Conservation (phyloP, 2,329 filamentous ascomycete genomes). For the Magnaporthiopsis rhizophila region DNA sequence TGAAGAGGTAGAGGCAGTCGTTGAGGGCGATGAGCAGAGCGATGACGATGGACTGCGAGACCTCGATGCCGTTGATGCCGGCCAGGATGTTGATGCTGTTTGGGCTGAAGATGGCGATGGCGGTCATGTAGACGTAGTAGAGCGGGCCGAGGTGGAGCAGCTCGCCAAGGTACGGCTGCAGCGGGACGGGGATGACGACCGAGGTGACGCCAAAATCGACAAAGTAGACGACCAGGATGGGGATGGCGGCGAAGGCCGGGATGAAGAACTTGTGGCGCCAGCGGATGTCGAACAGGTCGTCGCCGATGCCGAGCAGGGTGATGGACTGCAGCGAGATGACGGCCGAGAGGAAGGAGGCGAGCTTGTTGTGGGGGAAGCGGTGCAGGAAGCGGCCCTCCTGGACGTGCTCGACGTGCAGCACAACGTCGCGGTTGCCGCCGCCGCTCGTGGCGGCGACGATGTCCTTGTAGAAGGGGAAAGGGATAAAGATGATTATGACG, state of each 20-base stretch:
- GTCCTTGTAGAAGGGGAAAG: slow-evolving; percentile 97
- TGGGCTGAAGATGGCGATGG: slow-evolving; percentile 92
- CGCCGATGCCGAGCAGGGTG: slow-evolving; percentile 83
- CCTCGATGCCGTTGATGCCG: slow-evolving; percentile 97
- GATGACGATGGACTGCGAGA: slow-evolving; percentile 87
- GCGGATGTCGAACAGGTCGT: slow-evolving; percentile 95
- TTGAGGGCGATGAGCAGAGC: slow-evolving; percentile 77
- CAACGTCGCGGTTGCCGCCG: slow-evolving; percentile 83
- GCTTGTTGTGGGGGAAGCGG: slow-evolving; percentile 89
- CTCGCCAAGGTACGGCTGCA: slow-evolving; percentile 77
- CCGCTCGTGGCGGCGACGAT: slow-evolving; percentile 92
- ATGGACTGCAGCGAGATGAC: slow-evolving; percentile 88
- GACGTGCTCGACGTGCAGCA: slow-evolving; percentile 63
- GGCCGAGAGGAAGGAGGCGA: slow-evolving; percentile 90
- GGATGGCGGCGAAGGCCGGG: slow-evolving; percentile 85
- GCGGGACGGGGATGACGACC: slow-evolving; percentile 79
- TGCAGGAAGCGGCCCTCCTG: slow-evolving; percentile 82
- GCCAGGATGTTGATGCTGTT: slow-evolving; percentile 99
- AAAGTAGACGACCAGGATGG: slow-evolving; percentile 93
- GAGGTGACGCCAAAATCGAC: slow-evolving; percentile 97
- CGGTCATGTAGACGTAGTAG: slow-evolving; percentile 97
- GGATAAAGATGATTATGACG: slow-evolving; percentile 83
- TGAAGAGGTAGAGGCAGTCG: slow-evolving; percentile 78
- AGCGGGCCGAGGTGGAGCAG: slow-evolving; percentile 73
- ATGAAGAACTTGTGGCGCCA: slow-evolving; percentile 99